Base-by-base conservation (phyloP, 805 yeast species). In the Ogataea nonfermentans region DNA sequence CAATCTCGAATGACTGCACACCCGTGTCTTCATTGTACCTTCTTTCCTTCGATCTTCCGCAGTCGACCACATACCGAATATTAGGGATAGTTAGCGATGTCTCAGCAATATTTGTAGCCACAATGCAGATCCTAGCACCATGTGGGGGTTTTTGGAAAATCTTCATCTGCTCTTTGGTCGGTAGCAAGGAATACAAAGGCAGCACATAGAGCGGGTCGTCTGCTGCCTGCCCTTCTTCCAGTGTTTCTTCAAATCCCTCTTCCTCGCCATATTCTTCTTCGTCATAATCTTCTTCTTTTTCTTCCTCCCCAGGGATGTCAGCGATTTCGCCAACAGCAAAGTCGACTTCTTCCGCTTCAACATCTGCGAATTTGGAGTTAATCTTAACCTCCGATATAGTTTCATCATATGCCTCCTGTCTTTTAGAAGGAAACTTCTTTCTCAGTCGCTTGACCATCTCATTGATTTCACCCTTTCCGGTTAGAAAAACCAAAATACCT, bases 61-160 rank as follows among this genome's bases (percentile, higher is more conserved):
- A 78, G 61, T 93, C 99, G 33, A 93, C 86, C 24, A 93, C 99
- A 57, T 93, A 93, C 42, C 95, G 70, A 26, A 95, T 85, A 8
- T 95, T 95, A 0, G 99, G 99, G 52, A 93, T 93, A 0, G 99
- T 93, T 58, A 93, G 73, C 1, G 97, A 89, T 0, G 99, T 93
- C 61, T 93, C 99, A 0, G 99, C 99, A 41, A 93, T 95, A 57
- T 93, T 93, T 2, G 99, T 93, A 4, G 99, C 96, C 23, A 93
- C 87, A 27, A 93, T 84, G 68, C 97, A 89, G 8, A 93, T 62
- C 53, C 99, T 73, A 28, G 89, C 74, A 4, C 95, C 95, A 17
- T 68, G 65, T 3, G 99, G 99, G 2, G 96, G 95, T 0, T 71
- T 68, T 41, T 85, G 76, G 57, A 93, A 93, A 2, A 93, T 95